Evolutionary conservation across 2,329 filamentous ascomycete genomes (phyloP), one percentile per base, ranked within the genome.

Genomic region (Trematosphaeria pertusa): DNA sequence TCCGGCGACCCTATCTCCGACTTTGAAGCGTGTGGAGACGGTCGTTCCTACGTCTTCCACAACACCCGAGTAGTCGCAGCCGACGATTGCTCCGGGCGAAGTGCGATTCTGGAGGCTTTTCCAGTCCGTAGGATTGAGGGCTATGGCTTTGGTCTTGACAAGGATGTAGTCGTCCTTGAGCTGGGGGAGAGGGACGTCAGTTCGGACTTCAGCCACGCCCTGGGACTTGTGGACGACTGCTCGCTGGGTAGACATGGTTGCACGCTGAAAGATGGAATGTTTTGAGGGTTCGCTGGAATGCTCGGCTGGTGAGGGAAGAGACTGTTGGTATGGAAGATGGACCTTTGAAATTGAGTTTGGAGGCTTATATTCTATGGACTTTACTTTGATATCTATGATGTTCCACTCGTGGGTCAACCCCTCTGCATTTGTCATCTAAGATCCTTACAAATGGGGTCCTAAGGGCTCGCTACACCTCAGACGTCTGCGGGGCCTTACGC

Each of bases 71-170:
- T 75, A 81, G 58, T 83, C 80, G 51, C 78, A 81, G 19, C 82
- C 82, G 2, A 75, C 62, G 5, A 79, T 64, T 3, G 72, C 63
- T 5, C 76, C 76, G 0, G 82, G 75, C 5, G 73, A 46, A 1
- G 42, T 33, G 5, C 35, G 30, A 7, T 26, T 30, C 2, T 50
- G 43, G 8, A 68, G 42, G 33, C 43, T 54, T 56, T 81, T 82
- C 79, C 78, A 83, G 61, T 84, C 82, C 0, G 79, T 81, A 1
- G 81, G 81, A 56, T 84, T 84, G 35, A 84, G 61, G 2, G 78
- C 82, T 3, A 84, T 76, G 8, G 76, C 73, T 11, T 73, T 72
- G 5, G 75, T 78, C 57, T 80, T 82, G 50, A 83, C 75, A 8
- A 82, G 73, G 15, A 83, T 69, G 55, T 80, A 83, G 17, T 67